Base-by-base conservation (phyloP, 2,329 filamentous ascomycete genomes). In the Claviceps sp. region DNA sequence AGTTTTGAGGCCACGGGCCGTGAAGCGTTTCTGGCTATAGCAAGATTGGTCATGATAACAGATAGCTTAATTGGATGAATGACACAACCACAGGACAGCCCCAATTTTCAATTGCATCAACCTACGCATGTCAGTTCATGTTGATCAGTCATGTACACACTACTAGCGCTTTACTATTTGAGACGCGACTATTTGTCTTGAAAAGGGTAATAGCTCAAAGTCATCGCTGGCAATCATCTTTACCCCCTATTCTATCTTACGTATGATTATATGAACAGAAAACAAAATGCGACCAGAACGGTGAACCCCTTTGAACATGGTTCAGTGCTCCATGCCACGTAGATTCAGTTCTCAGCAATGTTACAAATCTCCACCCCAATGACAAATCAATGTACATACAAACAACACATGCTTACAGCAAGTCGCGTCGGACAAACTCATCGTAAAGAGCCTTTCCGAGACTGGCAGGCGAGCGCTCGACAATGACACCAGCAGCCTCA, bases 341-440 rank as follows among this genome's bases (percentile, higher is more conserved):
- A 55, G 45, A 43, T 48, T 53, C 55, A 51, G 51, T 38, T 49
- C 52, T 54, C 34, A 42, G 48, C 49, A 51, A 44, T 38, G 37
- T 50, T 24, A 37, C 40, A 42, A 42, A 47, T 42, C 18, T 11
- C n/a, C 30, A 38, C 16, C 44, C n/a, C 9, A 20, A 41, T 42
- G 44, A 46, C 18, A 16, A 38, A 22, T 38, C 46, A 53, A 43
- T 50, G 45, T 53, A 53, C 41, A 50, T 49, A 46, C 47, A 50
- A 41, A 46, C 50, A 50, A 46, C 49, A 53, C 48, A 41, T 34
- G 56, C 50, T 78, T 87, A 98, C 76, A 98, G 81, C 69, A 98
- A 76, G 73, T 98, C 93, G 59, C 88, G 82, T 78, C 89, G 88
- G 69, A 97, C 88, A 69, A 98, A 98, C 77, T 97, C 88, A 58